Evolutionary conservation across 768 basidiomycete species (phyloP), one percentile per base, ranked within the genome.

Genomic region (Rhizopogon vinicolor): DNA sequence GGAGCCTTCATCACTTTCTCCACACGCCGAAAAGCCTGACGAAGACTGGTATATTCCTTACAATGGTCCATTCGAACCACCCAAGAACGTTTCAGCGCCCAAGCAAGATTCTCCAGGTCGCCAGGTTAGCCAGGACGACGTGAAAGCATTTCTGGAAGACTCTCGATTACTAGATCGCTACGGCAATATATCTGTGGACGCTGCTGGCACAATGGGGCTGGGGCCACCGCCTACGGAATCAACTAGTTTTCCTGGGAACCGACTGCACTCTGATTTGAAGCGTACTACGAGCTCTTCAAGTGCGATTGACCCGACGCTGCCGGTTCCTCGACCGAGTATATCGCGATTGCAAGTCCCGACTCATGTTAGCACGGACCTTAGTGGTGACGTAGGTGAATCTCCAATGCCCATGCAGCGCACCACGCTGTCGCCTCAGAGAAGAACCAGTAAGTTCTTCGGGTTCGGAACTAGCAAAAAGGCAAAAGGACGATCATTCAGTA

Each of bases 21-120:
- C 45, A 28, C 40, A 57, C 2, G 37, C 48, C 28, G 61, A 62
- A 55, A 61, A 59, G 42, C 54, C 54, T 7, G 72, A 77, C 22
- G 78, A 78, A 18, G 79, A 83, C 54, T 83, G 82, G 79, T 84
- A 84, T 67, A 81, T 81, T 46, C 83, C 84, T 0, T 85, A 86
- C 74, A 82, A 80, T 58, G 83, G 83, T 1, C 83, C 85, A 1
- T 78, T 80, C 68, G 84, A 86, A 59, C 65, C 67, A n/a, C 74
- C 56, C 59, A 68, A 25, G 58, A 62, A 44, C 60, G 41, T 57
- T 40, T 53, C 59, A 63, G 60, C 56, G 56, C 22, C 48, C 42
- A 61, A 68, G n/a, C 68, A 75, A 58, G 74, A 74, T 62, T 78
- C 76, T 58, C 77, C 75, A 72, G 73, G 74, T 2, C 74, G 78